Base-by-base conservation (phyloP, 352 stramenopile species). In the Bremia lactucae region DNA sequence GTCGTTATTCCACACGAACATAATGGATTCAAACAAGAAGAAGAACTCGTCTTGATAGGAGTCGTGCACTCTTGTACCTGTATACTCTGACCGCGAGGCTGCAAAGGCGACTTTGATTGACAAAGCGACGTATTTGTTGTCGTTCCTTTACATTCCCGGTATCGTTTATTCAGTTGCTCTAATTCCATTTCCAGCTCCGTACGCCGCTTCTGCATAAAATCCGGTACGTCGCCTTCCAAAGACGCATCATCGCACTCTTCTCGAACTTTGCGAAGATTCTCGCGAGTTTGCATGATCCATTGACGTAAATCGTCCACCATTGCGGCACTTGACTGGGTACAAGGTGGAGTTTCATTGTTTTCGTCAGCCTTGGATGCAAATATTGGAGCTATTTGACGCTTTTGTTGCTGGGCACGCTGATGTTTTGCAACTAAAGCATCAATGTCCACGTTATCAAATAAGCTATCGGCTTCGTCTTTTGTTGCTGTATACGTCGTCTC, bases 201-300 rank as follows among this genome's bases (percentile, higher is more conserved):
- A 34, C 78, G 72, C 23, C 63, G 44, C 18, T 49, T 58, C 25
- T 66, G 59, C 29, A 85, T 70, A 14, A 65, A 56, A 3, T 49
- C 42, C 9, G 80, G 74, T 15, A 93, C 48, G 5, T 89, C 75
- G 18, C 77, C 80, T 54, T 90, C 72, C 2, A 93, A 46, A 0
- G 69, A 90, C 4, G 80, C 80, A 38, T 93, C 80, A 36, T 93
- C 80, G 33, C 76, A 89, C 26, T 83, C 73, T 48, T 93, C 80
- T 25, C 80, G 62, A 18, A 87, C 67, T 53, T 62, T 48, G 3
- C 80, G 72, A 0, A 93, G 52, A 36, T 72, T 58, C 21, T 78
- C 63, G 23, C 80, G 61, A 11, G 74, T 87, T 10, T 62, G 41
- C 46, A 83, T 72, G 23, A 93, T 93, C 15, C 31, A 59, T 42